phyloP scores from a whole-genome alignment of 352 stramenopile genomes.

The Phytophthora constricta region DNA sequence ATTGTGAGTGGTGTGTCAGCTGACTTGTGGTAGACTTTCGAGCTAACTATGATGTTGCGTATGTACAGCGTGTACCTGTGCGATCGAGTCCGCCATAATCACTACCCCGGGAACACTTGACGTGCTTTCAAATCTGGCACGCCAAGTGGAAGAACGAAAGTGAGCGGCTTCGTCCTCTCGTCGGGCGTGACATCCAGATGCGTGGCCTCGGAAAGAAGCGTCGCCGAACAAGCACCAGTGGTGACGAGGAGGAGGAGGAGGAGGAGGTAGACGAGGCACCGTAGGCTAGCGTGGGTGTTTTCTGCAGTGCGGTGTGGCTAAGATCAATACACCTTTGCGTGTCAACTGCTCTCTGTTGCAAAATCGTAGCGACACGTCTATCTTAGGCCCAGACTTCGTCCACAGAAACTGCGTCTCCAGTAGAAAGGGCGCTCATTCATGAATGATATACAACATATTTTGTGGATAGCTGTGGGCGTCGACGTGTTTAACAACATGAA shows the following conservation, averaged over 20 bases:
- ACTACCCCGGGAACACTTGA: neutral
- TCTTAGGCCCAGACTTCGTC: too few species aligned
- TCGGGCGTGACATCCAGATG: neutral
- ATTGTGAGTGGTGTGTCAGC: neutral
- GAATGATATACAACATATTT: too few species aligned
- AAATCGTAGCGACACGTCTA: too few species aligned
- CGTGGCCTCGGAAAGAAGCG: neutral
- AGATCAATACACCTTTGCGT: too few species aligned
- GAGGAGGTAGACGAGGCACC: too few species aligned
- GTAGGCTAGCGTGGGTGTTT: too few species aligned
- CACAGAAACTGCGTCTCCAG: too few species aligned
- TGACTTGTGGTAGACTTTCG: neutral
- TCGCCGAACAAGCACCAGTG: neutral
- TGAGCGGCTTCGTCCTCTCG: neutral
- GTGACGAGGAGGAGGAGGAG: neutral
- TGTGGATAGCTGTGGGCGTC: too few species aligned
- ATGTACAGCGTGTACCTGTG: neutral
- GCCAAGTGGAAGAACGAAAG: neutral
- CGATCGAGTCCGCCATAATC: neutral
- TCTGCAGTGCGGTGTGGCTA: too few species aligned
- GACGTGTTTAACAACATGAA: too few species aligned
- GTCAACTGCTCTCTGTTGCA: too few species aligned
- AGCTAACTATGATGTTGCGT: neutral
- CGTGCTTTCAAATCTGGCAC: neutral
- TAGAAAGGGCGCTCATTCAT: too few species aligned